Conservation (phyloP, 768 basidiomycete species). For the Saitozyma podzolica region DNA sequence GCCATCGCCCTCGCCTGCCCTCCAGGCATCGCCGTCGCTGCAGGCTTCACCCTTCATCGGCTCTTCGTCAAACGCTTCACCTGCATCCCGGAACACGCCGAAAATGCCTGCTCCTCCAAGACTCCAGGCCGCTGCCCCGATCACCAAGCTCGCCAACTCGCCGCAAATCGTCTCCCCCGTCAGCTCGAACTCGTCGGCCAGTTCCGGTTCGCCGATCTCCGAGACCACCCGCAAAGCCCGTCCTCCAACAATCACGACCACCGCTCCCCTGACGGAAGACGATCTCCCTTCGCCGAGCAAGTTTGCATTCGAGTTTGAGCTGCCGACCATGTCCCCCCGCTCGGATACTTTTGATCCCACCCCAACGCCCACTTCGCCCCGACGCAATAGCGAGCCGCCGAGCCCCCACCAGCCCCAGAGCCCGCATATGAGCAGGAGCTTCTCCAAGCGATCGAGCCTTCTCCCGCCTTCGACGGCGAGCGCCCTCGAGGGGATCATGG, state of each 20-base stretch:
- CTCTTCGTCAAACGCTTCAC: too few species aligned
- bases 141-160: neutral
- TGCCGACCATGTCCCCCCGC: constrained; percentile 48
- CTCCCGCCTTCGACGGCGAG: constrained; percentile 44
- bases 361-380: constrained; percentile 17
- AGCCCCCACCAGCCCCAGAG: constrained; percentile 37
- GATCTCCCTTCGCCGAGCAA: neutral
- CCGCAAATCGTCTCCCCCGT: neutral
- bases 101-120: too few species aligned
- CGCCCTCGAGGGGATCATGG: constrained; percentile 30
- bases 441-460: constrained; percentile 48
- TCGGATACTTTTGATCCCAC: constrained; percentile 48
- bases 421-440: constrained; percentile 50
- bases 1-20: neutral
- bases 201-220: neutral
- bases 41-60: too few species aligned
- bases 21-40: neutral
- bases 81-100: too few species aligned
- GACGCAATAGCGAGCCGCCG: constrained; percentile 22
- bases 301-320: constrained; percentile 50
- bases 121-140: too few species aligned
- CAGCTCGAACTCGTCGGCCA: neutral
- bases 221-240: constrained; percentile 13
- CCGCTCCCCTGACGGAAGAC: constrained; percentile 6
- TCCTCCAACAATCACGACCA: constrained; percentile 31